Base-by-base conservation (phyloP, 352 stramenopile species). In the Elongisporangium senticosum region DNA sequence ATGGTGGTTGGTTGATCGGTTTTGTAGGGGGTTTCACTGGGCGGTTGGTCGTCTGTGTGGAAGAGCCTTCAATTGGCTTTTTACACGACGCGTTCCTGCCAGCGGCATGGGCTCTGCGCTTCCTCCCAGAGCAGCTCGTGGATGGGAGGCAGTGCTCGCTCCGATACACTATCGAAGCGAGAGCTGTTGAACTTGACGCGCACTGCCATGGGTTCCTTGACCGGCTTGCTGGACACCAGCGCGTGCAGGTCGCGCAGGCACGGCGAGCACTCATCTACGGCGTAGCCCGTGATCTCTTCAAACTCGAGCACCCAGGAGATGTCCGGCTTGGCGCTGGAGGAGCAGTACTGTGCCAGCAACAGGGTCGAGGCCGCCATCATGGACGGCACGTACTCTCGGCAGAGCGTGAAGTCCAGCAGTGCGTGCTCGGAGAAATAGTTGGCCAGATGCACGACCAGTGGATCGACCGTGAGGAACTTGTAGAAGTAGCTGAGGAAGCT, bases 401-500 rank as follows among this genome's bases (percentile, higher is more conserved):
- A 62, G 26, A 89, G 65, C 8, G 56, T 62, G n/a, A 89, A 84
- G 37, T 89, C 67, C 13, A 89, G 54, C 21, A 91, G 65, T 43
- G 74, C 70, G 24, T 68, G 71, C 62, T 93, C 79, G 4, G 71
- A 75, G 43, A 90, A 84, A 53, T 80, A 90, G 49, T 60, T 71
- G 17, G 83, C 69, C 17, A 93, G 57, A 10, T 84, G 72, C 8
- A 55, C 55, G 2, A 79, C 62, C 1, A 72, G 23, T n/a, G 62
- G 55, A 40, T 84, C 75, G 0, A 67, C 56, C 24, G 79, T 61
- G n/a, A 87, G 71, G 21, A 72, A 49, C 49, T 98, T 97, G 21
- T 99, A 68, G 72, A 97, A 99, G 48, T 97, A 91, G 19, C 93
- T 86, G 23, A 99, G 74, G 69, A 99, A 99, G 43, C 77, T 94